A percentile compares a stretch with the other conserved stretches of the same genome.
Evolutionary conservation across 768 basidiomycete genomes (phyloP).

Genomic region (Trametes cinnabarina): DNA sequence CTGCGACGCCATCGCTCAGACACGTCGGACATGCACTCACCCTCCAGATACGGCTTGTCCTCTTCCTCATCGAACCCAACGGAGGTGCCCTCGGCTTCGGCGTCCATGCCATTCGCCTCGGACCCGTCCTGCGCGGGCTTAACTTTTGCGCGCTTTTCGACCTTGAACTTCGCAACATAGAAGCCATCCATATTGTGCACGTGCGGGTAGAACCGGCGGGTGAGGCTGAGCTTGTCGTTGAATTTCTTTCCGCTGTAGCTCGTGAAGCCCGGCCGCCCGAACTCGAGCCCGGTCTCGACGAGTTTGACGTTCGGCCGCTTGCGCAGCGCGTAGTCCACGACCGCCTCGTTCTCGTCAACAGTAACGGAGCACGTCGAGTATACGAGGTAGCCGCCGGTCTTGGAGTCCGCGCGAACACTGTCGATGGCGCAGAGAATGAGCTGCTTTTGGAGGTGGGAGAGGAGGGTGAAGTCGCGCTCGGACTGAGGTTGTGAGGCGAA

Average conservation of each 20-base stretch:
- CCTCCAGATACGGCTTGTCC: slow-evolving; percentile 67
- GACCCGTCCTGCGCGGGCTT: slow-evolving; percentile 29
- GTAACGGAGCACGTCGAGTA: slow-evolving; percentile 99
- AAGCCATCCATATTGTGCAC: slow-evolving; percentile 99
- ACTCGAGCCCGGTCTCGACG: slow-evolving; percentile 89
- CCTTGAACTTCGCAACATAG: slow-evolving; percentile 97
- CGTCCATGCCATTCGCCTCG: slow-evolving; percentile 26
- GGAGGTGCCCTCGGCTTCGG: slow-evolving; percentile 28
- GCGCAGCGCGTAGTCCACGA: slow-evolving; percentile 94
- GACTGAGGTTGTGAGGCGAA: slow-evolving; percentile 49
- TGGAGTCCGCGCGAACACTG: slow-evolving; percentile 85
- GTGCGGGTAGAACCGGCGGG: slow-evolving; percentile 91
- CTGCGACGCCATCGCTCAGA: neutral
- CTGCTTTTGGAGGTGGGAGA: slow-evolving; percentile 98
- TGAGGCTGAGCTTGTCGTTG: slow-evolving; percentile 71
- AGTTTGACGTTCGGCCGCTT: slow-evolving; percentile 92
- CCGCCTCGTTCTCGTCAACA: slow-evolving; percentile 97
- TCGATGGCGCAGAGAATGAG: slow-evolving; percentile 97
- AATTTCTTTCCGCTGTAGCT: slow-evolving; percentile 90
- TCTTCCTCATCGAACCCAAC: slow-evolving; percentile 36
- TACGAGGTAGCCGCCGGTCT: slow-evolving; percentile 90
- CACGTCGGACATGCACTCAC: slow-evolving; percentile 43
- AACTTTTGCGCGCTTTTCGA: slow-evolving; percentile 71
- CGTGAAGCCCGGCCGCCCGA: slow-evolving; percentile 90
- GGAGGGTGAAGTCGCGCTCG: slow-evolving; percentile 90